Evolutionary conservation across 768 basidiomycete species (phyloP), one percentile per base, ranked within the genome.

Genomic region (Xerocomellus amylosporus): DNA sequence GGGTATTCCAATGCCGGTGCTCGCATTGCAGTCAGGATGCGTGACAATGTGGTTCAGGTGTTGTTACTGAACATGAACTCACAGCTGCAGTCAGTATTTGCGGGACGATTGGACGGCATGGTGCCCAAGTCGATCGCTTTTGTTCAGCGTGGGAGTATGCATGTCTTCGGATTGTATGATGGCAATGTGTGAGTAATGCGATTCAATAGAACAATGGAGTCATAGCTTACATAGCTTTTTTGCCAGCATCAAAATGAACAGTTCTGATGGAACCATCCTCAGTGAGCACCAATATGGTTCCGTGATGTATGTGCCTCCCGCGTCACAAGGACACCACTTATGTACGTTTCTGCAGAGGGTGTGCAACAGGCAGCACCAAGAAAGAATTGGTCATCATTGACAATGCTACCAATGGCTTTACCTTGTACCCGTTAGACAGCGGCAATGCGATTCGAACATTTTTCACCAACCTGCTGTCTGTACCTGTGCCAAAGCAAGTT

Each of bases 151-250:
- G 49, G 37, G 10, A 44, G 17, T 20, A 4, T 59, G 2, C 26
- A 56, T 33, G 13, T 56, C 0, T 59, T 56, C 12, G 46, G 54
- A 2, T 31, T 58, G 10, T 58, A 44, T 12, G 30, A 58, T 52
- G 58, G 53, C 1, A 54, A 54, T 4, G n/a, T 58, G 57, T 48
- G 4, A n/a, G n/a, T n/a, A n/a, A n/a, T n/a, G n/a, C n/a, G n/a
- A n/a, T n/a, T n/a, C n/a, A n/a, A n/a, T n/a, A n/a, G n/a, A n/a
- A n/a, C n/a, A n/a, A n/a, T n/a, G n/a, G 43, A 46, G 2, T 30
- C 34, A 36, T 15, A 36, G 24, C 34, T 36, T 8, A 46, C 2
- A n/a, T n/a, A n/a, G n/a, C 26, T 15, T 19, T 9, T 0, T 47
- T n/a, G 24, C 24, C 19, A 44, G 43, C n/a, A 53, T 56, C 39